Percentiles rank a stretch among this genome's conserved stretches.
Conservation (phyloP, 2,329 filamentous ascomycete species). For the Pseudocercospora vitis region DNA sequence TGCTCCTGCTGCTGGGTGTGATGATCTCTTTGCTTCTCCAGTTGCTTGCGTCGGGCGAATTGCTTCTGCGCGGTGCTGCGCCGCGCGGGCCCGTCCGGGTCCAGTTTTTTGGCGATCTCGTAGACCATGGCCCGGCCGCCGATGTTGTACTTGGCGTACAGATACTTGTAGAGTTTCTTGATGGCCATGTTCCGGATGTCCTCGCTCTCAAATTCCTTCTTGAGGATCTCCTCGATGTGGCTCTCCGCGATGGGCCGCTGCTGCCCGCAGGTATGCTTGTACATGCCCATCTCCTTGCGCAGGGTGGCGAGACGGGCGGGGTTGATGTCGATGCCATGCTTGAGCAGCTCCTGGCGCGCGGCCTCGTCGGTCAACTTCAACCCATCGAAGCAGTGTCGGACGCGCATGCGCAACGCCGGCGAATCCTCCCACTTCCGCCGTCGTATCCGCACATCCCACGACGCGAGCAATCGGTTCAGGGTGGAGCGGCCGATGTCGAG, state of each 20-base stretch:
- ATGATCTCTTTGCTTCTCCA: conserved; percentile 12
- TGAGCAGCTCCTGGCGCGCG: background rate
- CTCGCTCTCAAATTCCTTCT: conserved; percentile 10
- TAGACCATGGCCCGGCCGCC: conserved; percentile 12
- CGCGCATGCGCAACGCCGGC: conserved; percentile 11
- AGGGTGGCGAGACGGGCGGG: conserved; percentile 7
- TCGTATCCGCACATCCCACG: conserved; percentile 10
- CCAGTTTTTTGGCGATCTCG: conserved; percentile 13
- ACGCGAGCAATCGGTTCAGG: conserved; percentile 6
- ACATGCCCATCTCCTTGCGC: conserved; percentile 19
- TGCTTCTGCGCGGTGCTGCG: too few relatives aligned
- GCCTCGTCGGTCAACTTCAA: conserved; percentile 14
- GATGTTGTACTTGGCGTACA: conserved; percentile 15
- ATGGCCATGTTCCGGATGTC: conserved; percentile 5
- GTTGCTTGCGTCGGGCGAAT: conserved; percentile 9
- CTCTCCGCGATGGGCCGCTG: conserved; percentile 3
- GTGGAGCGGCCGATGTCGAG: conserved; percentile 15
- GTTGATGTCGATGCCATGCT: conserved; percentile 10
- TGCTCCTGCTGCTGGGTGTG: background rate
- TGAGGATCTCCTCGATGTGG: conserved; percentile 11
- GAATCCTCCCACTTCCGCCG: conserved; percentile 15
- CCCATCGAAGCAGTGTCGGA: conserved; percentile 14
- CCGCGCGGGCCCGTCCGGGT: conserved; percentile 15
- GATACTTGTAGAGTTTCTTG: conserved; percentile 13
- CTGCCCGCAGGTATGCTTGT: conserved; percentile 11